These are phyloP conservation scores for Pseudoscleropodium purum DNA, from an alignment of 225 moss, liverwort and hornwort genomes.

Conservation along the genomic window DNA sequence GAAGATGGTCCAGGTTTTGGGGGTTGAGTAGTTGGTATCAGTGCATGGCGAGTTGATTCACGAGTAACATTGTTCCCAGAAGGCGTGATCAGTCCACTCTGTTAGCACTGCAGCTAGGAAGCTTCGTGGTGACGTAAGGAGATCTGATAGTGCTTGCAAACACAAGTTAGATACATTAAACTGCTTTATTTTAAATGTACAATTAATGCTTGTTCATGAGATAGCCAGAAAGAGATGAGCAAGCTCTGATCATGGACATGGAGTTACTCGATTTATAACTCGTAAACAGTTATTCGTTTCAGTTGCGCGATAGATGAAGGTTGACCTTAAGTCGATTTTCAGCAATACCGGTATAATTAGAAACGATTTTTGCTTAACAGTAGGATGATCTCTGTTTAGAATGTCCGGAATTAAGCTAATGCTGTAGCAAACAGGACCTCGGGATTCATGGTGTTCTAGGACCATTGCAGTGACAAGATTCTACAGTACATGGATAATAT, in stretches of 20 bases:
- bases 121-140: constrained; percentile 15
- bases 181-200: constrained; percentile 12
- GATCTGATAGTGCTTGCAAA: constrained; percentile 15
- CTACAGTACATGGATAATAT: background rate
- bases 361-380: background rate
- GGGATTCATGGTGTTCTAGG: background rate
- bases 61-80: background rate
- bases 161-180: background rate
- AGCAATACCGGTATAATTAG: background rate
- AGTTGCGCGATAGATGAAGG: background rate
- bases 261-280: background rate
- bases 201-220: constrained; percentile 19
- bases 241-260: background rate
- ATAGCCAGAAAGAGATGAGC: constrained; percentile 2
- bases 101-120: constrained; percentile 34
- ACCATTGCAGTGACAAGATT: background rate
- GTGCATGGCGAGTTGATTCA: constrained; percentile 14
- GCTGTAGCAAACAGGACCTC: background rate
- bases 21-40: constrained; percentile 32
- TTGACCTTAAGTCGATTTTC: background rate
- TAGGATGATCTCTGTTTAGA: background rate
- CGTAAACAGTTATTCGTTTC: background rate
- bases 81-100: constrained; percentile 8
- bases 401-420: background rate
- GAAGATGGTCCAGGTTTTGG: constrained; percentile 57